These are phyloP conservation scores for Mycosphaerella sp. DNA, from an alignment of 2,329 filamentous ascomycete genomes.

Conservation along the genomic window DNA sequence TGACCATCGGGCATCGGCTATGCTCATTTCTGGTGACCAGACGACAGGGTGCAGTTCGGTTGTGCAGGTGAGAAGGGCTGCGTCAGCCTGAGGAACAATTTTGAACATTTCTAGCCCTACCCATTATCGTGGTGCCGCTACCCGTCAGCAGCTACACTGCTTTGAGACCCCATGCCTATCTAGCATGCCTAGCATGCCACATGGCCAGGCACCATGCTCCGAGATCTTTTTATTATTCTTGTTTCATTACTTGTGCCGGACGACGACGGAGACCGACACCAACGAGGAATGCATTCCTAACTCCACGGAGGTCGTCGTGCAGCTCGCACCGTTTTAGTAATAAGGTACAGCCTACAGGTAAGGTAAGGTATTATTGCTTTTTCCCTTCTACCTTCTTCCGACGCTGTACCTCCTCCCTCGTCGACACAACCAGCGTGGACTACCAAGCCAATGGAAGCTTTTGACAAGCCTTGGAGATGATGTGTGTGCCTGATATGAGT, in stretches of 20 bases:
- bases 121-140: constrained; percentile 4
- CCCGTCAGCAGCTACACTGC: not conserved
- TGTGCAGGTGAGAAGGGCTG: not conserved
- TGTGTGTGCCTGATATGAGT: too few relatives aligned
- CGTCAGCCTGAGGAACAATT: not conserved
- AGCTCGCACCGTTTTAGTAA: too few relatives aligned
- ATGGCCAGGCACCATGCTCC: not conserved
- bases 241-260: too few relatives aligned
- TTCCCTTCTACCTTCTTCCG: not conserved
- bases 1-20: not conserved
- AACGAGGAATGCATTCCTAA: not conserved
- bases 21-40: not conserved
- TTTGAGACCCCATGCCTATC: not conserved
- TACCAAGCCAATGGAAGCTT: too few relatives aligned
- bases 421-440: too few relatives aligned
- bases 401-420: not conserved
- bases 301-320: too few relatives aligned
- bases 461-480: too few relatives aligned
- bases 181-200: not conserved
- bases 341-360: too few relatives aligned
- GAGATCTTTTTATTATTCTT: not conserved
- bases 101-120: constrained; percentile 2
- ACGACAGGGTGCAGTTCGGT: not conserved
- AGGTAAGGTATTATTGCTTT: too few relatives aligned
- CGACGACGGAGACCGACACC: too few relatives aligned